Conservation (phyloP, 148 eudicot species). For the Rhododendron ferrugineum region DNA sequence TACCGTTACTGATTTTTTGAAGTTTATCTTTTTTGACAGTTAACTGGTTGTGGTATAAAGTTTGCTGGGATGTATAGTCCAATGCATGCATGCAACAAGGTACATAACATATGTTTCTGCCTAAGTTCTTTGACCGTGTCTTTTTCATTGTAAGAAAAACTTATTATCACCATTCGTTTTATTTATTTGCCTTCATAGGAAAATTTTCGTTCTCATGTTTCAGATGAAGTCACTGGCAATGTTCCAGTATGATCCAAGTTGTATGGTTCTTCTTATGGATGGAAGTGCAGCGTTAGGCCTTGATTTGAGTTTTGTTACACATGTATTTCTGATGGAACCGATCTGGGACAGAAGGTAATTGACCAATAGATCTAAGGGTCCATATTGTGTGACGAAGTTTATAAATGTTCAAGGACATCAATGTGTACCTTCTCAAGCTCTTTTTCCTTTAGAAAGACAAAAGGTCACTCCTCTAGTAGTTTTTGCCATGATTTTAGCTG, state of each 20-base stretch:
- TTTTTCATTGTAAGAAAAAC: not conserved
- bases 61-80: constrained; percentile 82
- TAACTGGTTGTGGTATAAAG: constrained; percentile 62
- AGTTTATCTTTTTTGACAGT: constrained; percentile 40
- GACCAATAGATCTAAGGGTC: not conserved
- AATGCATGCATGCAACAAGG: constrained; percentile 65
- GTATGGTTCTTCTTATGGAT: constrained; percentile 96
- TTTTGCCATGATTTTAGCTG: not conserved
- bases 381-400: not conserved
- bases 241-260: constrained; percentile 68
- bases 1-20: not conserved
- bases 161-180: not conserved
- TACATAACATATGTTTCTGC: constrained; percentile 17
- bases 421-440: not conserved
- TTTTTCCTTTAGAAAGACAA: not conserved
- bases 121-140: not conserved
- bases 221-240: constrained; percentile 80
- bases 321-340: constrained; percentile 96
- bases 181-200: not conserved
- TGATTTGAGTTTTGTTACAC: constrained; percentile 91
- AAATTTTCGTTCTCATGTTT: constrained; percentile 11
- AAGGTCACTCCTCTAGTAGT: not conserved
- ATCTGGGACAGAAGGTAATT: constrained; percentile 94
- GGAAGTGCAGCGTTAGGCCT: constrained; percentile 98
- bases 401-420: not conserved